Conservation (phyloP, 331 rosid genomes). For the Arachis monticola region DNA sequence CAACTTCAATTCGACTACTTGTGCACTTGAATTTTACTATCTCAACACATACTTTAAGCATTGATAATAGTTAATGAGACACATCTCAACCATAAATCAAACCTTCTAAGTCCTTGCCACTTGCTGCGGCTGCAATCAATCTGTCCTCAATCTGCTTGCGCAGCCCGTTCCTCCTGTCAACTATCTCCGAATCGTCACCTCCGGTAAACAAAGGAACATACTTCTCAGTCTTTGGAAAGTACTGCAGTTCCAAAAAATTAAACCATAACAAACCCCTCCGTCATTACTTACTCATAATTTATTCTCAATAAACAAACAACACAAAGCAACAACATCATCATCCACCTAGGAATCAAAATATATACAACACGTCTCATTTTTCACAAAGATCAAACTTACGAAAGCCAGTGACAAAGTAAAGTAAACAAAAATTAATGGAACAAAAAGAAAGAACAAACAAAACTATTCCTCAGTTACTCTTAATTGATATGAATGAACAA, state of each 20-base stretch:
- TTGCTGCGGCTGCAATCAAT: slow-evolving; percentile 80
- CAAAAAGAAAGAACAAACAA: not conserved
- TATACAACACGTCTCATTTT: not conserved
- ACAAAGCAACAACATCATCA: not conserved
- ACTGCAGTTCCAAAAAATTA: slow-evolving; percentile 56
- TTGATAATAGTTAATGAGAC: too few relatives aligned
- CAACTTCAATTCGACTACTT: not conserved
- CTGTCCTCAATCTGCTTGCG: slow-evolving; percentile 87
- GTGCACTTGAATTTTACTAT: too few relatives aligned
- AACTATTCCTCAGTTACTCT: slow-evolving; percentile 17
- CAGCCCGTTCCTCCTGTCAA: slow-evolving; percentile 76
- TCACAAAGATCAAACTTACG: too few relatives aligned
- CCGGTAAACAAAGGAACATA: slow-evolving; percentile 86
- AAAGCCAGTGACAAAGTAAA: not conserved
- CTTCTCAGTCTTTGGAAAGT: slow-evolving; percentile 96
- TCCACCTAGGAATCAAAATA: not conserved
- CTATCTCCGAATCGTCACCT: slow-evolving; percentile 62
- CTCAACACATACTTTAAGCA: not conserved
- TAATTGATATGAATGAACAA: not conserved
- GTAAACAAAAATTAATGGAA: not conserved
- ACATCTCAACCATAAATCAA: slow-evolving; percentile 5
- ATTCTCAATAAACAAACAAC: not conserved
- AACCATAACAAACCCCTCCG: slow-evolving; percentile 8
- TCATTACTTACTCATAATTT: not conserved
- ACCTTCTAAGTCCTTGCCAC: slow-evolving; percentile 99